phyloP scores from a whole-genome alignment of 2,329 filamentous ascomycete species.

The Cercospora sp. region DNA sequence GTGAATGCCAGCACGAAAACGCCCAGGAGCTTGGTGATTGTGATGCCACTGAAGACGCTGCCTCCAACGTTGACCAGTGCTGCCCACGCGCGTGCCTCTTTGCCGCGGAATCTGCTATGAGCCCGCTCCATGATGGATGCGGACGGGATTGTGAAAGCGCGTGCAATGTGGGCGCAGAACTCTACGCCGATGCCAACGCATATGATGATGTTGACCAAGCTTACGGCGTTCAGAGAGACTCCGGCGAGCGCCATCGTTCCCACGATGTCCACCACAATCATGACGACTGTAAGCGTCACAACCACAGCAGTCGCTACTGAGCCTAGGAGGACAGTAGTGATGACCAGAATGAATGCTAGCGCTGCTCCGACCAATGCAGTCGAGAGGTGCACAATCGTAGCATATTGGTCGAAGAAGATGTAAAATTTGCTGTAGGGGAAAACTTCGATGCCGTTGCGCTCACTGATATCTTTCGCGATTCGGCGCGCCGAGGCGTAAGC shows the following conservation, averaged over 20 bases:
- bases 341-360: constrained; percentile 77
- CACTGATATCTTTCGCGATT: constrained; percentile 74
- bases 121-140: constrained; percentile 77
- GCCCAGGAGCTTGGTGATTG: constrained; percentile 89
- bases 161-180: constrained; percentile 94
- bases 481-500: constrained; percentile 87
- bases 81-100: constrained; percentile 85
- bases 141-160: constrained; percentile 93
- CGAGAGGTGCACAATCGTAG: constrained; percentile 77
- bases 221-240: constrained; percentile 92
- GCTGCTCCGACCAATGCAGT: constrained; percentile 78
- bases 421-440: constrained; percentile 98
- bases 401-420: constrained; percentile 98
- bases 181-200: constrained; percentile 96
- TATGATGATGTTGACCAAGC: constrained; percentile 93
- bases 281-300: constrained; percentile 81
- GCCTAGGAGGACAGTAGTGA: constrained; percentile 79
- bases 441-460: constrained; percentile 74
- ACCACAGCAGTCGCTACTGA: constrained; percentile 78
- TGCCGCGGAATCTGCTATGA: constrained; percentile 71
- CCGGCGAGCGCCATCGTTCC: constrained; percentile 87
- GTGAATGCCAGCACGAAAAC: constrained; percentile 93
- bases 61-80: constrained; percentile 92
- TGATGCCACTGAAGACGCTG: constrained; percentile 94
- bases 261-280: constrained; percentile 93